These are phyloP conservation scores for Micractinium sp. DNA, from an alignment of 139 green algal species.

Conservation along the genomic window DNA sequence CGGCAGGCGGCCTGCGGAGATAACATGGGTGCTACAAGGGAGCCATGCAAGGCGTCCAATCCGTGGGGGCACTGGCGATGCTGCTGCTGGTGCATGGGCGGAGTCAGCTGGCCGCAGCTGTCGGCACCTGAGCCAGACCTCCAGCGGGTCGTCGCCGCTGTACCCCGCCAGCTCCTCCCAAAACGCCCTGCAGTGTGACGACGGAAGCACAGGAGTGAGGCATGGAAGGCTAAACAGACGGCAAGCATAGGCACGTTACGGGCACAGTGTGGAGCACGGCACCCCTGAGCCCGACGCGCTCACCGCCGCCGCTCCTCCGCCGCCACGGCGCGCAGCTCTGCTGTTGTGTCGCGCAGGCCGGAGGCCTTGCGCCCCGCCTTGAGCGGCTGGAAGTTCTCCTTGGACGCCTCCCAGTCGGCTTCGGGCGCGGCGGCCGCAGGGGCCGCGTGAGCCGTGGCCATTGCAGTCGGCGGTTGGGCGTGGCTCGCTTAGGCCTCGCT, in stretches of 20 bases:
- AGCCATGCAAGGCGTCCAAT: too few relatives aligned
- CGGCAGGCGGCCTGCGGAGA: too few relatives aligned
- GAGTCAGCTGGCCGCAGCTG: background rate
- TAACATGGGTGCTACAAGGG: background rate
- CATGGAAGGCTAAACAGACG: background rate
- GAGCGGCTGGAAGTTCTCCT: conserved; percentile 90
- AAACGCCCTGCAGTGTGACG: conserved; percentile 51
- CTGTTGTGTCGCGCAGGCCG: conserved; percentile 50
- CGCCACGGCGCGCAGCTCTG: background rate
- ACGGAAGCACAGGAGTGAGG: background rate
- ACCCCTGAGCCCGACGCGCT: background rate
- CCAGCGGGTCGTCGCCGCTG: conserved; percentile 78
- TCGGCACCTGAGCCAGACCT: conserved; percentile 78
- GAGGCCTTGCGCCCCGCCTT: conserved; percentile 65
- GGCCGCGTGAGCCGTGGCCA: background rate
- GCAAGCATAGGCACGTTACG: background rate
- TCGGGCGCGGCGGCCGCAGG: background rate
- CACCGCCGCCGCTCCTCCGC: conserved; percentile 48
- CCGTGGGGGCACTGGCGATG: background rate
- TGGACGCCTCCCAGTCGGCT: conserved; percentile 81
- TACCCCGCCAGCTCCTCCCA: conserved; percentile 73
- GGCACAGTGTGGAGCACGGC: background rate
- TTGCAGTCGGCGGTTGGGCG: background rate
- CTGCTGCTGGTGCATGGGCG: background rate
- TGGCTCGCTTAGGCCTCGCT: too few relatives aligned